A percentile compares a stretch with the other conserved stretches of the same genome.
Conservation (phyloP, 2,329 filamentous ascomycete species). For the Pseudogymnoascus pannorum region DNA sequence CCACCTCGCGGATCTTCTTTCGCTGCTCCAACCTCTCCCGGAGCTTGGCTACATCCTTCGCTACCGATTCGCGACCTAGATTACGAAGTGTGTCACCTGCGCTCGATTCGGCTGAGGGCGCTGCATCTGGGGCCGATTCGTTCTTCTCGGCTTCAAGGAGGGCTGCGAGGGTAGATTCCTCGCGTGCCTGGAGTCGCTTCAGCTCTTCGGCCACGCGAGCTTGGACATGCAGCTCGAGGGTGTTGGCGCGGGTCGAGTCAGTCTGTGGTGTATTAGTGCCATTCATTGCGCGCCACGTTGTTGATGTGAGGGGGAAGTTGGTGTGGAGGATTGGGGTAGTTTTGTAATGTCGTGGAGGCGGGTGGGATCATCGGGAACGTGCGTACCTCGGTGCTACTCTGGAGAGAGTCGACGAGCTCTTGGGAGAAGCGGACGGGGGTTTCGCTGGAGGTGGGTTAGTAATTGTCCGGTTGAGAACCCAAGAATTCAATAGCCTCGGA, state of each 20-base stretch:
- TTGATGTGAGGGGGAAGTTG: not conserved
- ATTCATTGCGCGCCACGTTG: not conserved
- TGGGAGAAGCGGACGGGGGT: constrained; percentile 67
- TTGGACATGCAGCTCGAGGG: constrained; percentile 82
- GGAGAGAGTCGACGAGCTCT: constrained; percentile 73
- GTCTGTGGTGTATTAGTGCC: constrained; percentile 47
- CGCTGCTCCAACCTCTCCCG: constrained; percentile 52
- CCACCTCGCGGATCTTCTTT: constrained; percentile 58
- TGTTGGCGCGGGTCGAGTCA: constrained; percentile 76
- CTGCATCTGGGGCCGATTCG: constrained; percentile 10
- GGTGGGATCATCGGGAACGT: not conserved
- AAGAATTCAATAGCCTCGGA: constrained; percentile 1
- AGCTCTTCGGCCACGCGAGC: constrained; percentile 80
- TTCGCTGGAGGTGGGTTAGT: constrained; percentile 36
- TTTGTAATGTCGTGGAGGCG: not conserved
- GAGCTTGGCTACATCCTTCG: constrained; percentile 53
- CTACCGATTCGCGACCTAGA: constrained; percentile 41
- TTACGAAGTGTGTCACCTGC: constrained; percentile 28
- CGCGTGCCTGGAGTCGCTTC: constrained; percentile 64
- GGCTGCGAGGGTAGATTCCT: constrained; percentile 60
- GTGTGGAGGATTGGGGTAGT: constrained; percentile 8
- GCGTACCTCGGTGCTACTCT: constrained; percentile 76
- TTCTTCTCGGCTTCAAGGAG: constrained; percentile 42
- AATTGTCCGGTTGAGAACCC: not conserved
- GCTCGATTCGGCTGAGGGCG: constrained; percentile 15